phyloP scores from a whole-genome alignment of 495 filamentous ascomycete genomes.

The Talaromyces trachyspermus region DNA sequence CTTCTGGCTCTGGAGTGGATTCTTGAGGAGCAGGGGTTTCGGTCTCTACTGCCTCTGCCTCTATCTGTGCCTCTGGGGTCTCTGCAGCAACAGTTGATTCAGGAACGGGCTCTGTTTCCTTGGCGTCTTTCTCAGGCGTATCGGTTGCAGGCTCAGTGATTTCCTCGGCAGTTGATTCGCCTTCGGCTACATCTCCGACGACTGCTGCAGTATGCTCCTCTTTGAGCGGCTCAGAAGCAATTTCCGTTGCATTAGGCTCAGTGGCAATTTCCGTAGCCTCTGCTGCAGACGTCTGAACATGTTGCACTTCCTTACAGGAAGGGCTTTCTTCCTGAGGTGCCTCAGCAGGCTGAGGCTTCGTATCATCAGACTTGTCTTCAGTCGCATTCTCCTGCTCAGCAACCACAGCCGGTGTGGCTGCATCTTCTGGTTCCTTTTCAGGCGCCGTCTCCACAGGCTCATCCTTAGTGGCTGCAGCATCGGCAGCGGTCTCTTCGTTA shows the following conservation, averaged over 20 bases:
- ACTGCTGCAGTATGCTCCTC: conserved; percentile 1
- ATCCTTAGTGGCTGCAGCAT: conserved; percentile 2
- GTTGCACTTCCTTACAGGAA: not conserved
- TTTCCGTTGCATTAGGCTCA: too few species aligned
- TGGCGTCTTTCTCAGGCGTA: conserved; percentile 2
- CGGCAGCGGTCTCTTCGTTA: conserved; percentile 3
- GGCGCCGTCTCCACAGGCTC: conserved; percentile 1
- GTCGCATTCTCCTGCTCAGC: conserved; percentile 7
- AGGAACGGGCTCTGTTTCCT: conserved; percentile 1
- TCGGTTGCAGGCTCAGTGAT: conserved; percentile 6
- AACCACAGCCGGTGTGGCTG: not conserved
- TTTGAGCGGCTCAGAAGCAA: not conserved
- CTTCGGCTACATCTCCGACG: not conserved
- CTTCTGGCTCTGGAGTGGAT: not conserved
- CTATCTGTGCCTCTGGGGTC: conserved; percentile 2
- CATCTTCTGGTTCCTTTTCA: conserved; percentile 3
- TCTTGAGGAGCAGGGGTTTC: conserved; percentile 2
- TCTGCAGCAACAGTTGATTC: conserved; percentile 1
- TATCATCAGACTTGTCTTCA: conserved; percentile 5
- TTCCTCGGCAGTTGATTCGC: conserved; percentile 1
- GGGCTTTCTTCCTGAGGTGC: conserved; percentile 1
- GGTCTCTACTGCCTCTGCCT: conserved; percentile 6
- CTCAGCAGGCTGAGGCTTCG: not conserved
- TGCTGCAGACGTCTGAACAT: not conserved
- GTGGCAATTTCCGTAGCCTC: too few species aligned